A percentile compares a stretch with the other conserved stretches of the same genome.
These are phyloP conservation scores for Candida freyschussii DNA, from an alignment of 1,139 yeast species.

Conservation along the genomic window DNA sequence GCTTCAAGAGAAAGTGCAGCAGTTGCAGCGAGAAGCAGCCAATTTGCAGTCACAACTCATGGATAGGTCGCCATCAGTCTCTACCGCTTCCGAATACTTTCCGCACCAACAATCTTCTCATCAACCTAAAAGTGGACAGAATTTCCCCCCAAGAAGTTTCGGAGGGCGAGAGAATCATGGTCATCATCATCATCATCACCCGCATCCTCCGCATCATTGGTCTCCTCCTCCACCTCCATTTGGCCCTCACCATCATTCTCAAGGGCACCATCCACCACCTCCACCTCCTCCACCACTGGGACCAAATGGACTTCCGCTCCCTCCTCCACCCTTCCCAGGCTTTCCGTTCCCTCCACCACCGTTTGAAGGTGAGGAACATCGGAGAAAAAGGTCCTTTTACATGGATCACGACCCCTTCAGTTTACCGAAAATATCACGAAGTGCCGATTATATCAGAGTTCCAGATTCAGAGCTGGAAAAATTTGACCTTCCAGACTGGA, in stretches of 20 bases:
- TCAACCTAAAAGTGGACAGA: conserved; percentile 8
- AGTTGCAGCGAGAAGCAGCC: conserved; percentile 22
- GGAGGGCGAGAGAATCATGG: conserved; percentile 1
- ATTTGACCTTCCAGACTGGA: conserved; percentile 43
- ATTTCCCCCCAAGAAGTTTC: conserved; percentile 3
- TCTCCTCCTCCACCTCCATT: conserved; percentile 2
- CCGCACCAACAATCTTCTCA: conserved; percentile 12
- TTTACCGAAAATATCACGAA: conserved; percentile 11
- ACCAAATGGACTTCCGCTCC: conserved; percentile 5
- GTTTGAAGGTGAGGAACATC: conserved; percentile 8
- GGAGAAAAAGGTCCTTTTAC: conserved; percentile 10
- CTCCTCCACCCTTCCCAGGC: conserved; percentile 9
- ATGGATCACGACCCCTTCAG: conserved; percentile 4
- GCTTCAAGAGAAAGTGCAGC: conserved; percentile 20
- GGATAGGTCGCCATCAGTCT: conserved; percentile 5
- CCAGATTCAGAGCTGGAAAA: conserved; percentile 27
- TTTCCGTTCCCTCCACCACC: conserved; percentile 4
- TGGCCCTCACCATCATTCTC: conserved; percentile 2
- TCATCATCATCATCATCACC: conserved; percentile 2
- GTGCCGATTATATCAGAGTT: conserved; percentile 15
- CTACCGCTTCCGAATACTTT: conserved; percentile 8
- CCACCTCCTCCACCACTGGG: conserved; percentile 11
- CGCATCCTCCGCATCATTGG: background rate
- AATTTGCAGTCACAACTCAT: conserved; percentile 18
- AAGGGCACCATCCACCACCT: conserved; percentile 7